Conservation (phyloP, 805 yeast species). For the Candida coleopterorum region DNA sequence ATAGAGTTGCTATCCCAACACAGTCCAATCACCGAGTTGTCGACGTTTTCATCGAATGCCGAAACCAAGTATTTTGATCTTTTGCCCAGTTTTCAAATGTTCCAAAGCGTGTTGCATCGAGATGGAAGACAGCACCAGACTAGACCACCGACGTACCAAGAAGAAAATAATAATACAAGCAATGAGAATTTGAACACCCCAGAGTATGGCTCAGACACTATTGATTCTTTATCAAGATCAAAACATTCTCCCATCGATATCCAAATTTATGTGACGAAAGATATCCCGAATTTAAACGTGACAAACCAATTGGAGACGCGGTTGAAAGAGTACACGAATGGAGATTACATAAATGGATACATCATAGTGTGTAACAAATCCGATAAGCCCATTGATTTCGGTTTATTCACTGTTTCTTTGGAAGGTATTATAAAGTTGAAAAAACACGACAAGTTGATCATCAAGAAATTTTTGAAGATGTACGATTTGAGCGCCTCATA, state of each 20-base stretch:
- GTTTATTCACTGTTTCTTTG: conserved; percentile 41
- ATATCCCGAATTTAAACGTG: conserved; percentile 41
- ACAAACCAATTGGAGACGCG: conserved; percentile 42
- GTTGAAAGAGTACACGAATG: conserved; percentile 37
- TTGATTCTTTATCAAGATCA: conserved; percentile 44
- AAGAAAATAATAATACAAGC: conserved; percentile 16
- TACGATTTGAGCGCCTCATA: conserved; percentile 57
- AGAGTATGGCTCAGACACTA: too few species aligned
- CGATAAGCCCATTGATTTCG: conserved; percentile 38
- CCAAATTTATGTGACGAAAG: conserved; percentile 50
- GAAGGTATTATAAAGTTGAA: conserved; percentile 42
- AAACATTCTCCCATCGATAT: conserved; percentile 41
- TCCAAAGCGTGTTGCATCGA: conserved; percentile 46
- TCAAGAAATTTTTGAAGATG: conserved; percentile 54
- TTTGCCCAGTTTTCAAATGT: conserved; percentile 67
- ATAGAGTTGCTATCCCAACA: conserved; percentile 21
- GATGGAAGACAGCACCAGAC: conserved; percentile 36
- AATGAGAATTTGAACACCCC: too few species aligned
- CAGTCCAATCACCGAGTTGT: conserved; percentile 14
- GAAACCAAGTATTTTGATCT: conserved; percentile 48
- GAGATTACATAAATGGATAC: conserved; percentile 41
- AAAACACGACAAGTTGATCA: conserved; percentile 26
- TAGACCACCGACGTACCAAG: conserved; percentile 36
- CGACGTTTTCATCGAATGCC: conserved; percentile 22
- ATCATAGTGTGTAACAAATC: conserved; percentile 46